Evolutionary conservation across 2,329 filamentous ascomycete genomes (phyloP).

Genomic region (Amylocarpus encephaloides): DNA sequence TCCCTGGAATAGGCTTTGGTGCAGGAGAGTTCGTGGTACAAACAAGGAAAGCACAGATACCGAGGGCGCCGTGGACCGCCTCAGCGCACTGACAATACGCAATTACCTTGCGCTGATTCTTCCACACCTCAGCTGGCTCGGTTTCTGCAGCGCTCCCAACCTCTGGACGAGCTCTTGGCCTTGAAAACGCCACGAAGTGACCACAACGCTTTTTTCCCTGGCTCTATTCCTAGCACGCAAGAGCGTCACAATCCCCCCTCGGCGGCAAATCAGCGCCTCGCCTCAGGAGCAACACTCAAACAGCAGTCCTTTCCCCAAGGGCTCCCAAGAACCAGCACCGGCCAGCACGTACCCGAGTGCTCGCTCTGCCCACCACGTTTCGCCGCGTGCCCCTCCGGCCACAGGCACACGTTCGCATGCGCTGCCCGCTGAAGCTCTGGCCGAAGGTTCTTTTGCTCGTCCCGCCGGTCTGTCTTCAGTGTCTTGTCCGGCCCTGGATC

Average conservation of each 20-base stretch:
- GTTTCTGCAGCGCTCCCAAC: conserved; percentile 6
- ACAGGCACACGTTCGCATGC: conserved; percentile 30
- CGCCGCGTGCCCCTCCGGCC: conserved; percentile 28
- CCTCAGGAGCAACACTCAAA: conserved; percentile 3
- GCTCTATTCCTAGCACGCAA: conserved; percentile 15
- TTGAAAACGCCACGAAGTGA: conserved; percentile 10
- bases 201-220: conserved; percentile 7
- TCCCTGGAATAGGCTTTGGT: conserved; percentile 21
- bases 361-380: conserved; percentile 28
- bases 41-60: conserved; percentile 20
- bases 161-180: conserved; percentile 10
- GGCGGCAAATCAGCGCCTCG: conserved; percentile 16
- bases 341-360: conserved; percentile 23
- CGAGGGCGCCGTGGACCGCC: conserved; percentile 23
- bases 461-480: conserved; percentile 7
- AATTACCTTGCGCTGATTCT: conserved; percentile 22
- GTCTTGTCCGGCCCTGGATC: conserved; percentile 4
- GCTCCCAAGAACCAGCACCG: conserved; percentile 8
- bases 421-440: conserved; percentile 6
- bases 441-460: conserved; percentile 4
- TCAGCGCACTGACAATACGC: conserved; percentile 22
- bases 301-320: no score
- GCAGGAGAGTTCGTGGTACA: conserved; percentile 26
- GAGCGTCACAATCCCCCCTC: conserved; percentile 10
- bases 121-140: conserved; percentile 20